Conservation (phyloP, 176 grass and related monocot species). For the Elymus sibiricus region DNA sequence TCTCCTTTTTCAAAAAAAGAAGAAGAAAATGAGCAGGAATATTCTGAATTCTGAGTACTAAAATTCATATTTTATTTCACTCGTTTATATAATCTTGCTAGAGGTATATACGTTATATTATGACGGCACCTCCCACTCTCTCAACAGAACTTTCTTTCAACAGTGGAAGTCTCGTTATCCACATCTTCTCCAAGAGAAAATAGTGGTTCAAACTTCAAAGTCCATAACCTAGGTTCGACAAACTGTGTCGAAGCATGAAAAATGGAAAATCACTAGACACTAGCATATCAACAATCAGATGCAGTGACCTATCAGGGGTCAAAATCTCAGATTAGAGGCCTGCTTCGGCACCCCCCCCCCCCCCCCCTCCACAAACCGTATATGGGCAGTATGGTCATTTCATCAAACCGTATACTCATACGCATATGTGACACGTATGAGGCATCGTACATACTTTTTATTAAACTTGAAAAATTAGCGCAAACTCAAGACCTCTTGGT, state of each 20-base stretch:
- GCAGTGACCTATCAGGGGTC: background rate
- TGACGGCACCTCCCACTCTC: background rate
- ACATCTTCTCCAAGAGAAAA: background rate
- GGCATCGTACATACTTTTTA: no score
- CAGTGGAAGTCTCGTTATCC: background rate
- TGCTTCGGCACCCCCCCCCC: no score
- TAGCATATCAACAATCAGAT: background rate
- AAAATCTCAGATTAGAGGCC: conserved; percentile 8
- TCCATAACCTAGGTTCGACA: background rate
- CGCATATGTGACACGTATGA: no score
- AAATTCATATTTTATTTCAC: background rate
- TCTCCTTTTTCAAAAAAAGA: no score
- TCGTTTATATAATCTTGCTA: background rate
- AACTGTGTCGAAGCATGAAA: background rate
- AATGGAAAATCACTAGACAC: background rate
- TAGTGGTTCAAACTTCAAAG: background rate
- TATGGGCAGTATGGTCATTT: no score
- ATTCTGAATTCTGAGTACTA: background rate
- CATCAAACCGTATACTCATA: no score
- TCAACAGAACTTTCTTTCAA: background rate
- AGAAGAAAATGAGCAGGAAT: background rate
- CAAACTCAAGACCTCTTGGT: no score
- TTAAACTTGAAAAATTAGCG: no score
- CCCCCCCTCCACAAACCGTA: no score
- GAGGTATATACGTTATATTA: background rate